Evolutionary conservation across 371 early-diverging fungal species (phyloP), one percentile per base, ranked within the genome.

Genomic region (Mitosporidium daphniae): DNA sequence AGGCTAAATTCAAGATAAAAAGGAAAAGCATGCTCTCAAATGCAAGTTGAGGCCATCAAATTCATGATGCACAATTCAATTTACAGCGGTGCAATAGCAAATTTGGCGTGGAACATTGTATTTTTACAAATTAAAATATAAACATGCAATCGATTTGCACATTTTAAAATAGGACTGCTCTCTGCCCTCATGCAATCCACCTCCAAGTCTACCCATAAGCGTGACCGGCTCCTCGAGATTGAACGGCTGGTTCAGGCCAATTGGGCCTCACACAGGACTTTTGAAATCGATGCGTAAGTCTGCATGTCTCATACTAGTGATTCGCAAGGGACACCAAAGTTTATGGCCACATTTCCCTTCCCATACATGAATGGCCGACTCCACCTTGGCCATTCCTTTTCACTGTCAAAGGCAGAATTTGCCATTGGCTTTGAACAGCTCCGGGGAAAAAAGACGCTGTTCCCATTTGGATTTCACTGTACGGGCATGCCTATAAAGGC

Each of bases 401-500:
- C 86, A 1, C 41, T 91, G 28, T 72, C 82, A 26, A 99, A 99
- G 48, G 59, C 66, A 27, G 99, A 99, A 38, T 95, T 94, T 43
- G 63, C 73, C 10, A 52, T 59, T 6, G 74, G 84, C 22, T 99
- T 69, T 45, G 66, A 82, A 35, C 60, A 78, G 33, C 44, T 93
- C 41, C 53, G 71, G 47, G 97, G 95, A 23, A 84, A 74, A 48
- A 59, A 67, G 26, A 73, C 66, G 23, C 55, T 97, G 29, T 77
- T 93, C 31, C 99, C 99, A 14, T 72, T 91, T 39, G 86, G 84
- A 21, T 94, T 97, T 60, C 99, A 99, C 44, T 73, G 72, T 35
- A 97, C 99, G 2, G 99, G 99, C 29, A 99, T 99, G 99, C 99
- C 99, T 20, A 99, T 99, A 50, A 80, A 84, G 51, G 70, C 94